Conservation (phyloP, 257 asterid genomes). For the Nicotiana paniculata region DNA sequence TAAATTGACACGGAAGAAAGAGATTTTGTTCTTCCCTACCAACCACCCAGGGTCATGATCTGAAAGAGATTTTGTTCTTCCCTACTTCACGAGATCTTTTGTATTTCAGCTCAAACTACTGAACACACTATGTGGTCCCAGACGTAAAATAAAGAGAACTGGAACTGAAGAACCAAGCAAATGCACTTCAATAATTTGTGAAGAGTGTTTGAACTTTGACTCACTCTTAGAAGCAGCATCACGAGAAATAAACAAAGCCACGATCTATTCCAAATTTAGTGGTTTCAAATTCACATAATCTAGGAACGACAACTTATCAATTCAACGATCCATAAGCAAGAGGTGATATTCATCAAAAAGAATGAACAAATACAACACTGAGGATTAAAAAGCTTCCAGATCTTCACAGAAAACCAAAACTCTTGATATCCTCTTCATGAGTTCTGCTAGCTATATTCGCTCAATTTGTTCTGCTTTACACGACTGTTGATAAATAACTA, state of each 20-base stretch:
- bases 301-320: neutral
- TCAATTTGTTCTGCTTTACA: slow-evolving; percentile 28
- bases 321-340: neutral
- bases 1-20: too few relatives aligned
- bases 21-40: neutral
- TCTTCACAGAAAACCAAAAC: slow-evolving; percentile 19
- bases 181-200: neutral
- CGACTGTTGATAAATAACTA: slow-evolving; percentile 11
- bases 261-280: neutral
- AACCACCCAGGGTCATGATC: too few relatives aligned
- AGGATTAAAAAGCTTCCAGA: slow-evolving; percentile 14
- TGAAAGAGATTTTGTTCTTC: neutral
- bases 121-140: neutral
- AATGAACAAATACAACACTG: neutral
- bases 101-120: neutral
- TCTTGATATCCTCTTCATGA: slow-evolving; percentile 22
- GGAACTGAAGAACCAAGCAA: neutral
- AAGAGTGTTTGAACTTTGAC: neutral
- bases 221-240: neutral
- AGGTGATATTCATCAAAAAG: neutral
- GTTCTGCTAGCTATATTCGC: slow-evolving; percentile 32
- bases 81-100: neutral
- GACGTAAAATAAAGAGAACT: neutral
- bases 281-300: neutral
- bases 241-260: neutral